These are phyloP conservation scores for Penicillium silybi DNA, from an alignment of 495 filamentous ascomycete species.

Conservation along the genomic window DNA sequence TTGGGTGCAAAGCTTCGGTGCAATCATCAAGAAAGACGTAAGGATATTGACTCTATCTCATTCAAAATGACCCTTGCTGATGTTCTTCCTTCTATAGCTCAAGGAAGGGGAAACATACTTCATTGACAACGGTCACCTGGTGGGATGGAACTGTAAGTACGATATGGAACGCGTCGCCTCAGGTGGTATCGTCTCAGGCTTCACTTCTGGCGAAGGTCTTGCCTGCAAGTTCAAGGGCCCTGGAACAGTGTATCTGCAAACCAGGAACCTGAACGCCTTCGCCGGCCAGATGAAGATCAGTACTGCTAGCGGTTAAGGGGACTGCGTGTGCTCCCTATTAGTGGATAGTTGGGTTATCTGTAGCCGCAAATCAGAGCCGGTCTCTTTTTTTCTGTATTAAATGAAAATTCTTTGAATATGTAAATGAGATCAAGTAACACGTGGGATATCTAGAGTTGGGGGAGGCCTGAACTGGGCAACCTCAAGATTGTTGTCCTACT, in stretches of 20 bases:
- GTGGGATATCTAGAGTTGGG: too few relatives aligned
- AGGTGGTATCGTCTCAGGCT: conserved; percentile 78
- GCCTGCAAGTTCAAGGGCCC: conserved; percentile 94
- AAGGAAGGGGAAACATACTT: conserved; percentile 77
- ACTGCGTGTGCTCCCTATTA: neutral
- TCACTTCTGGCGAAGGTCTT: conserved; percentile 77
- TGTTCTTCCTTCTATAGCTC: conserved; percentile 45
- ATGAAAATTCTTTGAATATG: too few relatives aligned
- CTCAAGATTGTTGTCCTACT: neutral
- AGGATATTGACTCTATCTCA: conserved; percentile 27
- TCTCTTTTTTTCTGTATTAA: neutral
- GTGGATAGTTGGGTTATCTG: neutral
- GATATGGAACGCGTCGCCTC: conserved; percentile 78
- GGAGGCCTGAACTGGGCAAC: too few relatives aligned
- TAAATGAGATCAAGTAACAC: too few relatives aligned
- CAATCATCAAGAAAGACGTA: conserved; percentile 94
- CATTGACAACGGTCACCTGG: conserved; percentile 92
- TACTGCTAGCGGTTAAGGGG: conserved; percentile 21
- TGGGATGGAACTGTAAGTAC: conserved; percentile 97
- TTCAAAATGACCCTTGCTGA: conserved; percentile 5
- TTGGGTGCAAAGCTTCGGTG: conserved; percentile 90
- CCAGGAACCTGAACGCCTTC: conserved; percentile 71
- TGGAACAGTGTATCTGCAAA: conserved; percentile 91
- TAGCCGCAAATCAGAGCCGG: neutral
- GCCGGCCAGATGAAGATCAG: conserved; percentile 36